Base-by-base conservation (phyloP, 148 eudicot genomes). In the Camellia sinensis region DNA sequence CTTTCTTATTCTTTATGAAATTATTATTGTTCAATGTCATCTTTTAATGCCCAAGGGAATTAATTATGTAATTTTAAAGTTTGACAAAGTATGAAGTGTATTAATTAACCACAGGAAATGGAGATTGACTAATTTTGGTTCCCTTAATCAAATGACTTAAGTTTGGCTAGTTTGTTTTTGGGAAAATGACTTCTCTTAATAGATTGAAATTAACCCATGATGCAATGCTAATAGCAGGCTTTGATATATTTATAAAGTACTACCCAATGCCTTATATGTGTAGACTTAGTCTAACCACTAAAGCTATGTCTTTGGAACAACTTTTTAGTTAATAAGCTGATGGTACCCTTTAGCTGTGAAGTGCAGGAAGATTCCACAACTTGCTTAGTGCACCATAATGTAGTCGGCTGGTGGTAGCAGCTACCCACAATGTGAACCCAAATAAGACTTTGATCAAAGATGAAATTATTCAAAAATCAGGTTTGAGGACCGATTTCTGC, bases 261-360 rank as follows among this genome's bases (percentile, higher is more conserved):
- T 46, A 10, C 8, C 45, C 19, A n/a, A 29, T 29, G 73, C 45
- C 73, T 46, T 29, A 69, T 19, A 54, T 54, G 13, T 11, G 11
- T 8, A 54, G 11, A 54, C 43, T 4, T 37, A n/a, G 73, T 45
- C 73, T 69, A n/a, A 29, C 37, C 1, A 1, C 37, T 29, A 29
- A 48, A 17, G 22, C 22, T n/a, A 17, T 54, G 74, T 70, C 74
- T 70, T 46, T 70, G 74, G 56, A 72, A 72, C 61, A 72, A 72
- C 61, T 52, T 52, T 53, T 57, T 72, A 53, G 2, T 53, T 52
- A 57, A 72, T 53, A 22, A 53, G 43, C 10, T 72, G 43, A 72
- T 29, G 18, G 37, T 72, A 21, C 14, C 44, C 4, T 21, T 52
- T 22, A 72, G 61, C 43, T 29, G 59, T 72, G 5, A 70, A 53